These are phyloP conservation scores for Vanrija sp. DNA, from an alignment of 1,284 basidiomycete genomes.

Conservation along the genomic window DNA sequence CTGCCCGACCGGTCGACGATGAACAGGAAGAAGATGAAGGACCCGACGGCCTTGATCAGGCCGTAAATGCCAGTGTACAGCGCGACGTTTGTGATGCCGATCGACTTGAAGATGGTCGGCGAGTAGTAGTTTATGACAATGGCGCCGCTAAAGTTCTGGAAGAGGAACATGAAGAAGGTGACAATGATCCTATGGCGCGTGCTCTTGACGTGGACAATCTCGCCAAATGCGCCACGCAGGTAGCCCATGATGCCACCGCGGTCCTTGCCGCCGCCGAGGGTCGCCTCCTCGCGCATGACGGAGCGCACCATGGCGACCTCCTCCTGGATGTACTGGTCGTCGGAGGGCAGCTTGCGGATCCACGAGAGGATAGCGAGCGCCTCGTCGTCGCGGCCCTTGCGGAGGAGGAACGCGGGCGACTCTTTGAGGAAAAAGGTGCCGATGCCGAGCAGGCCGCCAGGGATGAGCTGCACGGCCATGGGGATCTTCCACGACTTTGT, in stretches of 20 bases:
- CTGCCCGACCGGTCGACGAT: slow-evolving; percentile 36
- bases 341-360: slow-evolving; percentile 49
- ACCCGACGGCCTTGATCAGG: slow-evolving; percentile 38
- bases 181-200: slow-evolving; percentile 2
- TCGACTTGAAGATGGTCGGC: slow-evolving; percentile 31
- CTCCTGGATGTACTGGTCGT: slow-evolving; percentile 45
- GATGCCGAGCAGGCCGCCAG: slow-evolving; percentile 51
- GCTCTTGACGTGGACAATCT: not conserved
- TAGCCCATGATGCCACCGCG: slow-evolving; percentile 2
- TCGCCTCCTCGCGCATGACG: slow-evolving; percentile 32
- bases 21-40: slow-evolving; percentile 26
- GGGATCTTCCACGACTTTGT: slow-evolving; percentile 51
- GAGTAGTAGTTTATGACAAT: slow-evolving; percentile 27
- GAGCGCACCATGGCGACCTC: slow-evolving; percentile 36
- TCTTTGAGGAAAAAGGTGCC: slow-evolving; percentile 53
- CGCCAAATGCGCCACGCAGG: not conserved
- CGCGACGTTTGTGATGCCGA: slow-evolving; percentile 38
- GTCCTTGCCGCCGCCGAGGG: slow-evolving; percentile 8
- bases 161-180: slow-evolving; percentile 9
- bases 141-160: slow-evolving; percentile 6
- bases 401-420: slow-evolving; percentile 55
- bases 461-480: slow-evolving; percentile 56
- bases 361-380: slow-evolving; percentile 50
- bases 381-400: slow-evolving; percentile 48
- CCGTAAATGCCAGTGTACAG: slow-evolving; percentile 50